phyloP scores from a whole-genome alignment of 306 rosid species.

The barrel medic (Medicago truncatula) region DNA sequence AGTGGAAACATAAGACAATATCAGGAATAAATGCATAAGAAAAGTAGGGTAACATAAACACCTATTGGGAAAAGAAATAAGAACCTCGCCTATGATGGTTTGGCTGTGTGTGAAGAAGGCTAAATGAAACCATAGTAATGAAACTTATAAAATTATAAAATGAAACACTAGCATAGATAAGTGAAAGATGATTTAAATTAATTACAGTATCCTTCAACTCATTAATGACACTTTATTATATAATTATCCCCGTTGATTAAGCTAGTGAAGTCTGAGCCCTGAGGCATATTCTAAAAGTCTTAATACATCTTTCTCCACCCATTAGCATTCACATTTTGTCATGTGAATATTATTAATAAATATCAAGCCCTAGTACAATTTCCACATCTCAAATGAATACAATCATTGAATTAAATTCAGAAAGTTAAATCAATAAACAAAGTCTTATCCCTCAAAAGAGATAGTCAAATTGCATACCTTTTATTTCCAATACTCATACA shows the following conservation, averaged over 20 bases:
- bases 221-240: slow-evolving; percentile 20
- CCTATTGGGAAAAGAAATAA: background rate
- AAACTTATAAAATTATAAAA: slow-evolving; percentile 17
- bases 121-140: background rate
- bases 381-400: slow-evolving; percentile 37
- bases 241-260: slow-evolving; percentile 14
- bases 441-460: slow-evolving; percentile 27
- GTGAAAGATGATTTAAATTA: slow-evolving; percentile 29
- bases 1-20: slow-evolving; percentile 14
- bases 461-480: slow-evolving; percentile 61
- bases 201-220: slow-evolving; percentile 21
- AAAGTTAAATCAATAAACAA: slow-evolving; percentile 28
- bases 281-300: slow-evolving; percentile 18
- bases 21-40: background rate
- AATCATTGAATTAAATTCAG: slow-evolving; percentile 35
- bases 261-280: slow-evolving; percentile 11
- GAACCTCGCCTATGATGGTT: background rate
- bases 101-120: background rate
- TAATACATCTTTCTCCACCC: slow-evolving; percentile 24
- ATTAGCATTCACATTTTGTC: slow-evolving; percentile 26
- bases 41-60: background rate
- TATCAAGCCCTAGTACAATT: slow-evolving; percentile 21
- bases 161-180: slow-evolving; percentile 25
- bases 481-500: slow-evolving; percentile 87
- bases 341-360: slow-evolving; percentile 19